Percentiles rank a stretch among this genome's conserved stretches.
phyloP scores from a whole-genome alignment of 2,329 filamentous ascomycete species.

The Exophiala calicioides region DNA sequence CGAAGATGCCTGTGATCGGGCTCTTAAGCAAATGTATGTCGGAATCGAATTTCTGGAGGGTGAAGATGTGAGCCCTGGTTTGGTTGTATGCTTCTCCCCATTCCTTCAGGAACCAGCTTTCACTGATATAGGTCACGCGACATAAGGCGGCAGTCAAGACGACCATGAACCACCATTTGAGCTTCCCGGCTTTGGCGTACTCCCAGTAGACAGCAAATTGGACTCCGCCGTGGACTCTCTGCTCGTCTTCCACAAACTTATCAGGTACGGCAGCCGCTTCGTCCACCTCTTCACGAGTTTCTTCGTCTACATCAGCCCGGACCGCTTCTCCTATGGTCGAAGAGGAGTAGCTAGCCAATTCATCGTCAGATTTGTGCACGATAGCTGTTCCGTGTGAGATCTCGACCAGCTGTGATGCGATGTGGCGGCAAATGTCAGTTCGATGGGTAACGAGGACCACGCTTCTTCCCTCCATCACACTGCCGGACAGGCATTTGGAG shows the following conservation, averaged over 20 bases:
- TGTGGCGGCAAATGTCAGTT: slow-evolving; percentile 68
- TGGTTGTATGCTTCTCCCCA: slow-evolving; percentile 76
- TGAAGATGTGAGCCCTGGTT: slow-evolving; percentile 32
- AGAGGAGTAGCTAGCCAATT: slow-evolving; percentile 43
- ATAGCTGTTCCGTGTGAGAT: slow-evolving; percentile 62
- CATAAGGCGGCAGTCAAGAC: slow-evolving; percentile 61
- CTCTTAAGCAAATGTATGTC: slow-evolving; percentile 28
- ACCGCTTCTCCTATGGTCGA: slow-evolving; percentile 38
- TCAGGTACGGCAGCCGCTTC: slow-evolving; percentile 60
- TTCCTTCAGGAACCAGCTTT: slow-evolving; percentile 80
- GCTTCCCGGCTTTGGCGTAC: slow-evolving; percentile 78
- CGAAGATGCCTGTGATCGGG: slow-evolving; percentile 41
- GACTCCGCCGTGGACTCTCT: slow-evolving; percentile 72
- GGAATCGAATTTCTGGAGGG: slow-evolving; percentile 26
- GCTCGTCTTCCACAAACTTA: slow-evolving; percentile 78
- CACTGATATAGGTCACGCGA: slow-evolving; percentile 64
- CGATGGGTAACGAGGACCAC: slow-evolving; percentile 66
- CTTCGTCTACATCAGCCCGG: slow-evolving; percentile 29
- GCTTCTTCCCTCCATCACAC: slow-evolving; percentile 55
- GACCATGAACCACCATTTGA: slow-evolving; percentile 70
- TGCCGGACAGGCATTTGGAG: slow-evolving; percentile 57
- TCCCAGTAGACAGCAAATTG: slow-evolving; percentile 76
- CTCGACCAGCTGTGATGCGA: slow-evolving; percentile 73
- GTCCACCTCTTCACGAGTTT: slow-evolving; percentile 28
- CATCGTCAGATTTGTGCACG: slow-evolving; percentile 45